phyloP scores from a whole-genome alignment of 495 filamentous ascomycete species.

The Podospora australis region DNA sequence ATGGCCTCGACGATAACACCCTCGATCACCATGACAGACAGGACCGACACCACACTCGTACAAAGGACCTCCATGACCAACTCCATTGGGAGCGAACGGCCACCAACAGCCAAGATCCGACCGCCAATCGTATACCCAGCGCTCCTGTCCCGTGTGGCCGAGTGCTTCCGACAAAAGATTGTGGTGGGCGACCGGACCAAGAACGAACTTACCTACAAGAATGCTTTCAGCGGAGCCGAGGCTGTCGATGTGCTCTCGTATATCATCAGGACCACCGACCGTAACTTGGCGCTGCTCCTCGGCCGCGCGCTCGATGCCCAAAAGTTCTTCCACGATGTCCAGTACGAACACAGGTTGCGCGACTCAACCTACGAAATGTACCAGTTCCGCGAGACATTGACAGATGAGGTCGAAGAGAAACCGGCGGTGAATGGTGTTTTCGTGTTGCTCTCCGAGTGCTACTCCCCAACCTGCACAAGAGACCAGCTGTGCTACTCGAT shows the following conservation, averaged over 20 bases:
- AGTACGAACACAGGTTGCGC: conserved; percentile 90
- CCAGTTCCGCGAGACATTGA: conserved; percentile 88
- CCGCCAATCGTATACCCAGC: conserved; percentile 89
- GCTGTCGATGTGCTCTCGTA: conserved; percentile 90
- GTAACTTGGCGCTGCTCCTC: conserved; percentile 89
- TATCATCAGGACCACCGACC: conserved; percentile 94
- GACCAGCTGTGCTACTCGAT: conserved; percentile 98
- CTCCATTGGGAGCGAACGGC: conserved; percentile 44
- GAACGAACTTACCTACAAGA: conserved; percentile 95
- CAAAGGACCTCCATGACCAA: conserved; percentile 38
- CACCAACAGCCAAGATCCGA: conserved; percentile 45
- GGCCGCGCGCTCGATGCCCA: conserved; percentile 93
- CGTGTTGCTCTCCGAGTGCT: conserved; percentile 91
- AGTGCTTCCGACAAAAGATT: conserved; percentile 83
- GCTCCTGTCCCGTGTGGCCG: conserved; percentile 80
- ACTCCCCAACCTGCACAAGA: conserved; percentile 92
- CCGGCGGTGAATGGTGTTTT: conserved; percentile 91
- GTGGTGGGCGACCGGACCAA: conserved; percentile 79
- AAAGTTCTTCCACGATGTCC: conserved; percentile 99
- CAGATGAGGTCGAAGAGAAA: conserved; percentile 72
- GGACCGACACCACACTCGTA: conserved; percentile 34
- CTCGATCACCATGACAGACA: conserved; percentile 29
- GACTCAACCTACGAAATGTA: conserved; percentile 90
- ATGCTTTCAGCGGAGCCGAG: conserved; percentile 88
- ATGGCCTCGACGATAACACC: conserved; percentile 65